Base-by-base conservation (phyloP, 1,284 basidiomycete species). In the Gymnopus androsaceus region DNA sequence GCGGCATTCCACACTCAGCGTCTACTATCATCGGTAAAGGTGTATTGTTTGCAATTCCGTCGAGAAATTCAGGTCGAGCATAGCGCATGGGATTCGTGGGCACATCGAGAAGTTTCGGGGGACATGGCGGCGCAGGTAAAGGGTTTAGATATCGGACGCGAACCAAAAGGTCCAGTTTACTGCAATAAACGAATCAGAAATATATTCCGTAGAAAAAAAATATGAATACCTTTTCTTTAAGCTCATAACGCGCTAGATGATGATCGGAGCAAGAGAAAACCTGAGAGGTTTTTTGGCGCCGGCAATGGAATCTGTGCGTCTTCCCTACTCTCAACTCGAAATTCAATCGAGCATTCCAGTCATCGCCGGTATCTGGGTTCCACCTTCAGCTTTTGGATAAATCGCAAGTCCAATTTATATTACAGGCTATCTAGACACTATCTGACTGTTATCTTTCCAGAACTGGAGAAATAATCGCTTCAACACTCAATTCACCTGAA, bases 1-100 rank as follows among this genome's bases (percentile, higher is more conserved):
- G 73, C 0, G 94, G 94, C 93, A 98, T 95, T 1, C 95, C 95
- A 66, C 89, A 88, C 69, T 98, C 95, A 1, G 91, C 90, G 65
- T 98, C 95, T 1, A 96, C 88, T 58, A 97, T 88, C 91, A 98
- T 94, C 0, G 95, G 94, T 9, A 96, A 70, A 0, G 89, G 88
- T 5, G 86, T 84, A 45, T 91, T 90, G 48, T 87, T 84, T 1
- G 90, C 89, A 40, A 97, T 75, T 17, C 86, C 80, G 60, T 91
- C 84, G 23, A 95, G 80, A 64, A 94, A 95, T 64, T 90, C 87
- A 15, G 92, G 90, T 27, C 83, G 83, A 21, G 92, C 89, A 71
- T 96, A 94, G 37, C 95, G 90, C 67, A 82, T 79, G 11, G 93
- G 87, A 67, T 90, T 84, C 30, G 95, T 96, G 27, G 89, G 85